phyloP scores from a whole-genome alignment of 768 basidiomycete genomes.

The Leccinellum rugosiceps region DNA sequence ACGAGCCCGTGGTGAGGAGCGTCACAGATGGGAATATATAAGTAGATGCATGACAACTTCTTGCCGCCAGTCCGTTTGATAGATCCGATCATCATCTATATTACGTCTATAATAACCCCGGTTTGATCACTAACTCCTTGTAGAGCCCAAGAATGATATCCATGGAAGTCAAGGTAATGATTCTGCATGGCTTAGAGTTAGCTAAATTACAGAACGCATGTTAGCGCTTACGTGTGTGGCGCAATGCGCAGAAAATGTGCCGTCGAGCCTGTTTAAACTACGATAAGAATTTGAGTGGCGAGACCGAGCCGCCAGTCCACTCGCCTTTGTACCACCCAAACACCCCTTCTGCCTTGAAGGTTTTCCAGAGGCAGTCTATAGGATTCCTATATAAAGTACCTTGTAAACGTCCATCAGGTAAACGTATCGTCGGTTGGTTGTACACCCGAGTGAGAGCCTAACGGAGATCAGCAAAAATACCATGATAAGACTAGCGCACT shows the following conservation, averaged over 20 bases:
- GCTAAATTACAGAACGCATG: not conserved
- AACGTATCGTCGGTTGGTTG: conserved; percentile 80
- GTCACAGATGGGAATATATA: not conserved
- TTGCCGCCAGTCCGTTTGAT: not conserved
- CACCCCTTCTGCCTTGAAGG: conserved; percentile 83
- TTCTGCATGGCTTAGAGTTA: conserved; percentile 40
- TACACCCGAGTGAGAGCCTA: conserved; percentile 92
- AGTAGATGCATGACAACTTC: not conserved
- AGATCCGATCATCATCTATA: not conserved
- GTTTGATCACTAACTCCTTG: conserved; percentile 37
- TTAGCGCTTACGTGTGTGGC: conserved; percentile 73
- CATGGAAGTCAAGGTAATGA: conserved; percentile 88
- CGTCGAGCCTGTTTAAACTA: conserved; percentile 64
- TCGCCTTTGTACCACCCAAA: conserved; percentile 95
- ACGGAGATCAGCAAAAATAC: conserved; percentile 1
- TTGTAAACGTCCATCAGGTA: conserved; percentile 66
- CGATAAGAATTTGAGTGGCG: not conserved
- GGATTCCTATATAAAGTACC: conserved; percentile 88
- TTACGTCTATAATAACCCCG: conserved; percentile 9
- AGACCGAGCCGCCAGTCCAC: not conserved
- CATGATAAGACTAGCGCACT: conserved; percentile 23
- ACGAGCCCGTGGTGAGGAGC: conserved; percentile 15
- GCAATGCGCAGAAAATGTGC: conserved; percentile 93
- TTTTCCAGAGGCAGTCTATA: conserved; percentile 97
- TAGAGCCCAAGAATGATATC: conserved; percentile 72